Percentiles rank a stretch among this genome's conserved stretches.
These are phyloP conservation scores for Vickermania spadyakhi DNA, from an alignment of 208 protist genomes.

Conservation along the genomic window DNA sequence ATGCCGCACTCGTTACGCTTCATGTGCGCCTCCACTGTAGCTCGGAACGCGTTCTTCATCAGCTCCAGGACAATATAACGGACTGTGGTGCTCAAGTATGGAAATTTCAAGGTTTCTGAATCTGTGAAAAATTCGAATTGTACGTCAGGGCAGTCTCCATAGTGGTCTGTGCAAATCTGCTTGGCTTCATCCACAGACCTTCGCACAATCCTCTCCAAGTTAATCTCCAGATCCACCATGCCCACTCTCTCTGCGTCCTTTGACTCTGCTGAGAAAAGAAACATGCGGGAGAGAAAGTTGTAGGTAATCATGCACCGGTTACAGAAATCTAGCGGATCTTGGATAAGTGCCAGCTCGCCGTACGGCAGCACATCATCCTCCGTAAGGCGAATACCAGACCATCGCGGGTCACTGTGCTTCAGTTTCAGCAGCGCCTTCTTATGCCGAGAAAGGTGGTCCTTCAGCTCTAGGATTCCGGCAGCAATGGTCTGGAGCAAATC, in stretches of 20 bases:
- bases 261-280: constrained; percentile 34
- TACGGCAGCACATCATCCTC: constrained; percentile 38
- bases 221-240: constrained; percentile 80
- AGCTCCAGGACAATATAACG: constrained; percentile 93
- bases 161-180: constrained; percentile 83
- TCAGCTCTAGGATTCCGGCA: constrained; percentile 73
- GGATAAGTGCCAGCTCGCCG: constrained; percentile 50
- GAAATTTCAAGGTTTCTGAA: constrained; percentile 57
- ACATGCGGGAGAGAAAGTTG: constrained; percentile 81
- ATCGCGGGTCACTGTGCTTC: constrained; percentile 24
- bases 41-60: constrained; percentile 93
- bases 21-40: constrained; percentile 81
- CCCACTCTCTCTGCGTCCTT: constrained; percentile 18
- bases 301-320: constrained; percentile 70
- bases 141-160: constrained; percentile 87
- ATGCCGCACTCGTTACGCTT: constrained; percentile 54
- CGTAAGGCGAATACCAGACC: constrained; percentile 21
- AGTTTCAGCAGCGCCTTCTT: constrained; percentile 34
- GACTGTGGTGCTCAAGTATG: constrained; percentile 91
- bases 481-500: constrained; percentile 74
- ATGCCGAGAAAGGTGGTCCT: constrained; percentile 64
- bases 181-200: constrained; percentile 81
- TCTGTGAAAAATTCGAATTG: constrained; percentile 63
- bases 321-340: constrained; percentile 51
- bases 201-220: constrained; percentile 75